Percentiles rank a stretch among this genome's conserved stretches.
These are phyloP conservation scores for Stachybotrys echinatus DNA, from an alignment of 2,329 filamentous ascomycete species.

Conservation along the genomic window DNA sequence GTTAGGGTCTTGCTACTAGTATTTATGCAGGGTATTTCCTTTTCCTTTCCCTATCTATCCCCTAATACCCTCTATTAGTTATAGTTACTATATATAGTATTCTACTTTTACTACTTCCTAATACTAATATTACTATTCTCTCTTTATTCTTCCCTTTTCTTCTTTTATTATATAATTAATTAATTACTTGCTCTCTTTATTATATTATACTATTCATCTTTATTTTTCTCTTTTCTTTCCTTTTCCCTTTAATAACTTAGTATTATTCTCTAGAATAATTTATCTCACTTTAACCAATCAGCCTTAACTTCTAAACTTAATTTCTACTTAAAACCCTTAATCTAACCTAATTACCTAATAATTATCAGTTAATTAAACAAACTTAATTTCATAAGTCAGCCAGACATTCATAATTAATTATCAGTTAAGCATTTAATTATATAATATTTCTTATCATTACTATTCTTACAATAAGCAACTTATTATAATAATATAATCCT, in stretches of 20 bases:
- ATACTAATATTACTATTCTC: neutral
- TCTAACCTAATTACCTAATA: too few species aligned
- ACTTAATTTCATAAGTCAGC: too few species aligned
- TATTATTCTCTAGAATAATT: neutral
- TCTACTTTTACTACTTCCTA: neutral
- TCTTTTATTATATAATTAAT: slow-evolving; percentile 1
- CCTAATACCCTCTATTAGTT: neutral
- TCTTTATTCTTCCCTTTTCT: neutral
- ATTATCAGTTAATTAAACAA: neutral
- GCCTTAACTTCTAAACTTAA: neutral
- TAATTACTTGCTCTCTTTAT: neutral
- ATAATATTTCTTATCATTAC: too few species aligned
- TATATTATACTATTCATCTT: neutral
- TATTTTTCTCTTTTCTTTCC: slow-evolving; percentile 6
- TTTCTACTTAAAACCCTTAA: too few species aligned
- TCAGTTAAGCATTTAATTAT: neutral
- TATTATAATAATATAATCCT: slow-evolving; percentile 40
- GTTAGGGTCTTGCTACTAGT: neutral
- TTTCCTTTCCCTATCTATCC: neutral
- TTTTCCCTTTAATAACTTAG: slow-evolving; percentile 6
- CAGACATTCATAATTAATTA: neutral
- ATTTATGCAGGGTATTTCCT: neutral
- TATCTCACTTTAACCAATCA: neutral
- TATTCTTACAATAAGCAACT: too few species aligned
- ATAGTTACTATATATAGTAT: neutral